Evolutionary conservation across 805 yeast species (phyloP).

Genomic region (Yarrowia deformans): DNA sequence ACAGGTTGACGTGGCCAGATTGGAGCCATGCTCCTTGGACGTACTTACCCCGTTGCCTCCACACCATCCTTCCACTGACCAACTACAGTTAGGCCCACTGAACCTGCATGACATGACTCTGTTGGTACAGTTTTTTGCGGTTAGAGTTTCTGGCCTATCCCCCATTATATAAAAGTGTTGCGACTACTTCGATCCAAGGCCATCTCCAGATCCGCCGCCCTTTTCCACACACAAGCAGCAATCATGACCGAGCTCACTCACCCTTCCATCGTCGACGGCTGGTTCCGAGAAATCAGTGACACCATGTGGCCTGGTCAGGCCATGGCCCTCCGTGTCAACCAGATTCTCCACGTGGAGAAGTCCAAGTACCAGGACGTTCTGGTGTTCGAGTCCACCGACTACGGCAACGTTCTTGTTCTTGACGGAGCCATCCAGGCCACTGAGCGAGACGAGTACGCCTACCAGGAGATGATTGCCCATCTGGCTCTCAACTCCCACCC

Average conservation of each 20-base stretch:
- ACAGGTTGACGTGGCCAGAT: neutral
- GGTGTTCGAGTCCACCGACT: conserved; percentile 89
- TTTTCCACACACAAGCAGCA: neutral
- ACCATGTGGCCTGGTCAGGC: conserved; percentile 88
- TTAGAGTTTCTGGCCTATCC: conserved; percentile 14
- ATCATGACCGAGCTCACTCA: conserved; percentile 45
- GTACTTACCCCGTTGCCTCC: conserved; percentile 19
- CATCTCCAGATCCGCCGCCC: conserved; percentile 10
- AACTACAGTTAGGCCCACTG: conserved; percentile 34
- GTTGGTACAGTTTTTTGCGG: conserved; percentile 24
- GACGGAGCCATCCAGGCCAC: conserved; percentile 97
- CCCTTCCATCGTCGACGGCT: conserved; percentile 60
- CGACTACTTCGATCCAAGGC: conserved; percentile 27
- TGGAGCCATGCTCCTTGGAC: conserved; percentile 1
- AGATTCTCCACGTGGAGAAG: conserved; percentile 68
- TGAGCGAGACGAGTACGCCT: conserved; percentile 93
- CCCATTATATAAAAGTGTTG: conserved; percentile 33
- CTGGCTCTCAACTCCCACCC: conserved; percentile 92
- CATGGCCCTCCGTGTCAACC: conserved; percentile 67
- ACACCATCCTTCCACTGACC: conserved; percentile 3
- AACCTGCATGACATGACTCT: conserved; percentile 37
- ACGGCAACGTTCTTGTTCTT: conserved; percentile 93
- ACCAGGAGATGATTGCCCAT: conserved; percentile 97
- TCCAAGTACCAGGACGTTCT: conserved; percentile 84
- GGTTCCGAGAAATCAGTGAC: conserved; percentile 82